Evolutionary conservation across 176 grass and related monocot genomes (phyloP), one percentile per base, ranked within the genome.

Genomic region (Oryza longistaminata): DNA sequence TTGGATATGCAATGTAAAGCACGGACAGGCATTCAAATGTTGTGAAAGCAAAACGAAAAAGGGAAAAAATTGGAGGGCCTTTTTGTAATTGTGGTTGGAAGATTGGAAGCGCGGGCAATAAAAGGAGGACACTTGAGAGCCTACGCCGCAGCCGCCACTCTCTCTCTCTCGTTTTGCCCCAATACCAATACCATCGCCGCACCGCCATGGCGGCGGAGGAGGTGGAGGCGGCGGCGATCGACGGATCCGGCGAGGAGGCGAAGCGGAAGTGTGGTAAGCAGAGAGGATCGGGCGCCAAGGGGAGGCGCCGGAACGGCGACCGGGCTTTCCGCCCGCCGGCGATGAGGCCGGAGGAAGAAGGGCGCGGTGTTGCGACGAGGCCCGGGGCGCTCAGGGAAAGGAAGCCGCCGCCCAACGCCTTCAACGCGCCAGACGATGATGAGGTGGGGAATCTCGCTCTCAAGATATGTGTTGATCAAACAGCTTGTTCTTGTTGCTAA

Each of bases 361-460:
- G 3, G 45, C 45, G 31, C 45, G 82, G 64, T 21, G 73, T 76
- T n/a, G 71, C 45, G 82, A 21, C 82, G 4, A 46, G 64, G 73
- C 9, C 53, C 29, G 48, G 48, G 48, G 48, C 48, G 48, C 48
- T 50, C 50, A 34, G 72, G 26, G 43, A 50, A 3, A 65, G 42
- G 62, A 64, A 45, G 72, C 72, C 62, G 21, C 16, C 72, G 42
- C 0, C 72, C 44, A n/a, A 52, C 13, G 43, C 72, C 11, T 68
- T 11, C 62, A 27, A 27, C 44, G 44, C 35, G 9, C 0, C 44
- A 19, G 9, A 45, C 21, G 55, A 9, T 14, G 64, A 76, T 26
- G 37, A 73, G 16, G 72, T 5, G 0, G 35, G 35, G 35, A 74
- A 45, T 22, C 73, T 44, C 17, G 48, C 40, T 65, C 40, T n/a